Percentiles rank a stretch among this genome's conserved stretches.
These are phyloP conservation scores for Coleophoma cylindrospora DNA, from an alignment of 2,329 filamentous ascomycete genomes.

Conservation along the genomic window DNA sequence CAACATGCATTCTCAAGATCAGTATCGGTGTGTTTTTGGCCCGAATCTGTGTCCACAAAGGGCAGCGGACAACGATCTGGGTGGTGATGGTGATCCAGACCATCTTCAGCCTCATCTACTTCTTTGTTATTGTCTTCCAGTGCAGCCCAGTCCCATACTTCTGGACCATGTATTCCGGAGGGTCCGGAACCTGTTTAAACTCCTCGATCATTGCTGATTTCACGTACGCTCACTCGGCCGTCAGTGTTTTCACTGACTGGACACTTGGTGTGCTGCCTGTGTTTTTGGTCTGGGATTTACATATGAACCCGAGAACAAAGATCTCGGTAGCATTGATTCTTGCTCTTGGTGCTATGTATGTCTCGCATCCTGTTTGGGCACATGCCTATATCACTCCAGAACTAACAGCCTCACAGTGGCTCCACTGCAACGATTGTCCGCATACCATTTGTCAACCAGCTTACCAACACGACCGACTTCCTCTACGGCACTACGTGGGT, in stretches of 20 bases:
- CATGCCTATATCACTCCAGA: not conserved
- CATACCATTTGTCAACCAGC: conserved; percentile 17
- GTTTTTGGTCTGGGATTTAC: conserved; percentile 32
- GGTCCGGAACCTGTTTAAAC: conserved; percentile 24
- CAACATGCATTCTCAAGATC: conserved; percentile 32
- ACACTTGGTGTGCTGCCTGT: conserved; percentile 33
- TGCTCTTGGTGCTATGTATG: conserved; percentile 31
- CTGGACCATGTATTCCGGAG: conserved; percentile 26
- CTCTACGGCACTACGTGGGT: conserved; percentile 14
- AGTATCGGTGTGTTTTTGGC: conserved; percentile 31
- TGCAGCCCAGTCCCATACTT: conserved; percentile 29
- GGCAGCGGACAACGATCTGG: conserved; percentile 27
- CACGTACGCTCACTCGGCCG: conserved; percentile 31
- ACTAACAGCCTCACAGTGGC: conserved; percentile 10
- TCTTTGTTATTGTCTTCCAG: conserved; percentile 31
- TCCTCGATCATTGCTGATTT: conserved; percentile 19
- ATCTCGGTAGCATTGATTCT: conserved; percentile 26
- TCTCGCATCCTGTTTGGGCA: not conserved
- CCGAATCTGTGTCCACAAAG: conserved; percentile 24
- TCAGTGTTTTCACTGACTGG: conserved; percentile 32
- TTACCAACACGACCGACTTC: conserved; percentile 16
- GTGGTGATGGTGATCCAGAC: conserved; percentile 24
- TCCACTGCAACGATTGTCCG: conserved; percentile 23
- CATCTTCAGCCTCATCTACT: conserved; percentile 30
- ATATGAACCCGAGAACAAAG: conserved; percentile 32